phyloP scores from a whole-genome alignment of 2,329 filamentous ascomycete genomes.

The Fusarium nodosum region DNA sequence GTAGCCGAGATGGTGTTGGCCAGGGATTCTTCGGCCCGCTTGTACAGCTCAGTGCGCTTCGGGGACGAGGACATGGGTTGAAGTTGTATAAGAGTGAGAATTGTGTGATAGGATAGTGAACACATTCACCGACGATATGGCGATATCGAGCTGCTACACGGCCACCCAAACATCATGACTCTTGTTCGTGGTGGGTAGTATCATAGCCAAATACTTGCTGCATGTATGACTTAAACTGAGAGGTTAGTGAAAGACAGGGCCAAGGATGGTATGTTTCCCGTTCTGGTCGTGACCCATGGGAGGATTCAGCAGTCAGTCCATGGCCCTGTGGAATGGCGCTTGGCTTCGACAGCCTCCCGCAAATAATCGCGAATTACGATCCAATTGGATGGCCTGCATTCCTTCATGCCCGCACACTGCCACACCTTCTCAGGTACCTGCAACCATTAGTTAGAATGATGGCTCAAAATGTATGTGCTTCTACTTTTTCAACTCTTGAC shows the following conservation, averaged over 20 bases:
- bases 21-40: slow-evolving; percentile 35
- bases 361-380: slow-evolving; percentile 13
- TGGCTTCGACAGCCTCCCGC: slow-evolving; percentile 39
- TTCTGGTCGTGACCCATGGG: slow-evolving; percentile 13
- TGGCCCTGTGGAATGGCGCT: slow-evolving; percentile 28
- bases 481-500: not conserved
- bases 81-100: not conserved
- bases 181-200: not conserved
- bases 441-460: not conserved
- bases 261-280: slow-evolving; percentile 11
- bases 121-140: not conserved
- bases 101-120: not conserved
- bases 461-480: not conserved
- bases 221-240: not conserved
- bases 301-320: not conserved
- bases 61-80: slow-evolving; percentile 18
- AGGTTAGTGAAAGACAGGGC: not conserved
- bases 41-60: slow-evolving; percentile 29
- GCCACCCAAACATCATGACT: not conserved
- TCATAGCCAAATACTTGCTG: not conserved
- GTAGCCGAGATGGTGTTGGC: slow-evolving; percentile 19
- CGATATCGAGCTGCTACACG: not conserved
- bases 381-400: slow-evolving; percentile 20
- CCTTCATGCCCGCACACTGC: not conserved
- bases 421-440: not conserved